Base-by-base conservation (phyloP, 2,329 filamentous ascomycete genomes). In the Alternaria atra region DNA sequence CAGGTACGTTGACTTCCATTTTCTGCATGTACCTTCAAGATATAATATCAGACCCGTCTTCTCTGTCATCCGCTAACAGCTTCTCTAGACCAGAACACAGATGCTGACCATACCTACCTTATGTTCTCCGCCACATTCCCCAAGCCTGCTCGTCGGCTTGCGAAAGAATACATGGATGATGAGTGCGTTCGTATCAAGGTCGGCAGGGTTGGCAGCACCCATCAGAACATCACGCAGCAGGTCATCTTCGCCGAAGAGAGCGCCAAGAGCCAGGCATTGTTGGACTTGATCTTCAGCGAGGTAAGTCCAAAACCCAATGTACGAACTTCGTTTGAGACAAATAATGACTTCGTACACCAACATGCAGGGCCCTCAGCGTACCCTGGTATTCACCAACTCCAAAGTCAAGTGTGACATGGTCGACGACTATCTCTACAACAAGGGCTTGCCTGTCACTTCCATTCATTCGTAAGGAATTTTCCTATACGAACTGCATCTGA, bases 111-210 rank as follows among this genome's bases (percentile, higher is more conserved):
- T 67, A 82, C 83, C 7, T 89, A 87, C 77, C 85, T 97, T 80
- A 90, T 99, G 82, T 98, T 98, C 78, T 97, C 93, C 0, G 95
- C 95, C 1, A 98, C 95, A 0, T 98, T 99, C 79, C 92, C 94
- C 40, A 93, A 91, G 81, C 83, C 82, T 0, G 88, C 92, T 65
- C 92, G 93, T 30, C 84, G 90, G 25, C 81, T 98, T 13, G 94
- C 94, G 10, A 89, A 87, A 60, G 84, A 91, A 29, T 91, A 94
- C 73, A 87, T 99, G 58, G 84, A 90, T 0, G 83, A 87, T 10
- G 88, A 92, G 42, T 89, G 93, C 71, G 84, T 96, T 52, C 91
- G 91, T 23, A 89, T 99, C 77, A 90, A 89, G 43, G 91, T 98
- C 65, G 95, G 95, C 30, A 92, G 94, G 71, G 88, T 93, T 27